phyloP scores from a whole-genome alignment of 148 eudicot genomes.

The Chenopodium berlandieri region DNA sequence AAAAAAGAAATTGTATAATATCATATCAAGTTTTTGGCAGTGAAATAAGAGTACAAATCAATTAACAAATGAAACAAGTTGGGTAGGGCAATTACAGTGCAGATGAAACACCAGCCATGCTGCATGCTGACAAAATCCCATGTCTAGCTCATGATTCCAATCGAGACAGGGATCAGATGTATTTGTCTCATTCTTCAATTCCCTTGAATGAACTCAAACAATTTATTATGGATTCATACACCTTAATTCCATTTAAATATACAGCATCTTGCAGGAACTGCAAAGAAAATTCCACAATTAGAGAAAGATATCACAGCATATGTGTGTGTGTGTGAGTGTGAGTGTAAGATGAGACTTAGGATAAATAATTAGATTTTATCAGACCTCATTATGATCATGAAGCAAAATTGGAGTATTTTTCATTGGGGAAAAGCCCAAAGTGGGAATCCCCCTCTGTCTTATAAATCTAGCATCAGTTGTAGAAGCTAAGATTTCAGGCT shows the following conservation, averaged over 20 bases:
- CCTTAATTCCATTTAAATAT: conserved; percentile 67
- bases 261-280: conserved; percentile 65
- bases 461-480: conserved; percentile 50
- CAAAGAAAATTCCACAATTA: conserved; percentile 18
- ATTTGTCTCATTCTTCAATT: conserved; percentile 12
- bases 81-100: conserved; percentile 8
- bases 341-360: neutral
- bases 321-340: too few relatives aligned
- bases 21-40: neutral
- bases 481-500: conserved; percentile 81
- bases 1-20: neutral
- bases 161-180: conserved; percentile 3
- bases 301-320: neutral
- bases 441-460: conserved; percentile 74
- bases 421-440: conserved; percentile 95
- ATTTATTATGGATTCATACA: conserved; percentile 71
- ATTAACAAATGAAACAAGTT: neutral
- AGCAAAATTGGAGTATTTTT: conserved; percentile 85
- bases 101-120: neutral
- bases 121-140: neutral
- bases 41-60: too few relatives aligned
- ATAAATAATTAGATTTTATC: neutral
- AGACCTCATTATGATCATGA: conserved; percentile 94
- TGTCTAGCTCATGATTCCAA: neutral
- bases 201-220: conserved; percentile 65